Evolutionary conservation across 305 asterid genomes (phyloP), one percentile per base, ranked within the genome.

Genomic region (Caryopteris hybrid): DNA sequence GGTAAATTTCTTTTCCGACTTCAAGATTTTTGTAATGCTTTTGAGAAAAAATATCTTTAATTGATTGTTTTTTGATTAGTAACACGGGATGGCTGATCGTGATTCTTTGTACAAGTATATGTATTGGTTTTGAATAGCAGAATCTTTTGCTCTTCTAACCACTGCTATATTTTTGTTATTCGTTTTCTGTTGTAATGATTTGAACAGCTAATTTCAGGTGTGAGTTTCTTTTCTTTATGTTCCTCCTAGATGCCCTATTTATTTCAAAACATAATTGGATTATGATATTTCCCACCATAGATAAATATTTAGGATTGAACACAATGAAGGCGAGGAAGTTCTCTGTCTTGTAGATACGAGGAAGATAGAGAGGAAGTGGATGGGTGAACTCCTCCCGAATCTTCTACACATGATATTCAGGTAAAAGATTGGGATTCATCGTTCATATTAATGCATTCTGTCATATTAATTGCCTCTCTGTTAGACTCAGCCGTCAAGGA

Each of bases 11-110:
- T n/a, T n/a, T n/a, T n/a, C n/a, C n/a, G 61, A 76, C 61, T 69
- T 70, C 75, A 62, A 73, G 73, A 48, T 66, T 72, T 69, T 73
- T 72, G 69, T 53, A 11, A 46, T 78, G 54, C 51, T 39, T 66
- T 70, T 62, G 55, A 57, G 70, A 50, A 69, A 50, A 53, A 50
- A 53, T 13, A 55, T 71, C 63, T 66, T 72, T 41, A 61, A 70
- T 47, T 72, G 53, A 73, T 83, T 75, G 45, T 56, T 54, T 56
- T 66, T 51, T 66, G 33, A 69, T 60, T 39, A 61, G 69, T 69
- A 29, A 34, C 23, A 18, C 43, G 51, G 34, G 61, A 74, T 74
- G 8, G 38, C 36, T 12, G 21, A 29, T 31, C 39, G 33, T 33
- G 73, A 43, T 57, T 72, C 72, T 47, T 54, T 46, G 14, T 56